Conservation (phyloP, 2,329 filamentous ascomycete species). For the Neofusicoccum kwambonambiense region DNA sequence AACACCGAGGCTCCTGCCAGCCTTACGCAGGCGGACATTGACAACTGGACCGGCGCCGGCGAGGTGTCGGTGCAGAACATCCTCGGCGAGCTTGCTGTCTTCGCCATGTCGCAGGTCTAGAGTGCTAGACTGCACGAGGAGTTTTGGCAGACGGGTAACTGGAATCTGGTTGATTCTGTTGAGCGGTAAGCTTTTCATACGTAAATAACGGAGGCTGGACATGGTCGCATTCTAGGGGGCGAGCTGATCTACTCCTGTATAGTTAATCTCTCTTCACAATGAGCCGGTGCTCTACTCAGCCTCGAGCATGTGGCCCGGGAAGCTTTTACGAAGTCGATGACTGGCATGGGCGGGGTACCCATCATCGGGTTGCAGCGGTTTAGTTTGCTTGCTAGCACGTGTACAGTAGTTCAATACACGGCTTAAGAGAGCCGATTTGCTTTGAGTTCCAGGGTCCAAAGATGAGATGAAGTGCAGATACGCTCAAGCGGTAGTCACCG, state of each 20-base stretch:
- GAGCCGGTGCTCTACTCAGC: background rate
- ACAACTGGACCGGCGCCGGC: slow-evolving; percentile 38
- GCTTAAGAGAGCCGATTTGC: background rate
- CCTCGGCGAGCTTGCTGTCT: slow-evolving; percentile 28
- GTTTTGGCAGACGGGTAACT: too few relatives aligned
- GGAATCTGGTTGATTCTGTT: background rate
- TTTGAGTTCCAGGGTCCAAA: background rate
- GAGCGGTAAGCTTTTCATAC: background rate
- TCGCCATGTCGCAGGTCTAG: slow-evolving; percentile 14
- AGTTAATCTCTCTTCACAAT: slow-evolving; percentile 2
- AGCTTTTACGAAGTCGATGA: slow-evolving; percentile 18
- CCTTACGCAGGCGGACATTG: background rate
- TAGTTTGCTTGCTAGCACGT: slow-evolving; percentile 1
- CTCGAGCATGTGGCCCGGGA: background rate
- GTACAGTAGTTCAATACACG: background rate
- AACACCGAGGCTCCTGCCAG: slow-evolving; percentile 34
- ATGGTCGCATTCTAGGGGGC: background rate
- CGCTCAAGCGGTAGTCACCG: background rate
- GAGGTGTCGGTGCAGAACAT: slow-evolving; percentile 37
- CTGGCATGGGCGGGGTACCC: slow-evolving; percentile 12
- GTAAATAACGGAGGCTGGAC: slow-evolving; percentile 11
- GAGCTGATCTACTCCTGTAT: slow-evolving; percentile 12
- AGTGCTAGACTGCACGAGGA: too few relatives aligned
- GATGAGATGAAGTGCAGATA: background rate
- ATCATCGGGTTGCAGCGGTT: slow-evolving; percentile 9